Evolutionary conservation across 257 asterid genomes (phyloP).

Genomic region (Rauvolfia tetraphylla): DNA sequence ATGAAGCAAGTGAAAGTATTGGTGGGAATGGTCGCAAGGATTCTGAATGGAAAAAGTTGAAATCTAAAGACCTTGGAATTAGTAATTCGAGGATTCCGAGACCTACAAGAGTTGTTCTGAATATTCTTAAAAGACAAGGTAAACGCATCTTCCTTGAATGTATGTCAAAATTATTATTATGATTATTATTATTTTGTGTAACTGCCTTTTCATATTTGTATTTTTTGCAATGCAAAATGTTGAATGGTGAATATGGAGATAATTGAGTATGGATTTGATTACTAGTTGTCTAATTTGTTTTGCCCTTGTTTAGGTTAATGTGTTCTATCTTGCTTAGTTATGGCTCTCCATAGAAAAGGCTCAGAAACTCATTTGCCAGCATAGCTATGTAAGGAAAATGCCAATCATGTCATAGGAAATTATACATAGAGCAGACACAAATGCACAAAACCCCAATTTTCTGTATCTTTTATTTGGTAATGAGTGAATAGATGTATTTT

Average conservation of each 20-base stretch:
- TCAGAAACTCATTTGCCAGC: background rate
- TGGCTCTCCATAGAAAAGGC: background rate
- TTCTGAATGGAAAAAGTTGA: slow-evolving; percentile 59
- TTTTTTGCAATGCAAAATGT: background rate
- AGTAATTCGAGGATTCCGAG: slow-evolving; percentile 62
- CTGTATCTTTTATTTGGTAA: background rate
- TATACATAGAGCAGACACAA: background rate
- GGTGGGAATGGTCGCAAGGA: slow-evolving; percentile 20
- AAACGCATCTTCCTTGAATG: too few species aligned
- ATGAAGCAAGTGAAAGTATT: slow-evolving; percentile 28
- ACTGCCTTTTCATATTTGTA: background rate
- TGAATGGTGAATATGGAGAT: background rate
- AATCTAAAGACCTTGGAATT: slow-evolving; percentile 72
- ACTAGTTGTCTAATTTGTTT: background rate
- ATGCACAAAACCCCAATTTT: too few species aligned
- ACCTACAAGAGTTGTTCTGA: slow-evolving; percentile 68
- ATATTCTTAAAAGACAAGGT: slow-evolving; percentile 74
- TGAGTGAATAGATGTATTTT: too few species aligned
- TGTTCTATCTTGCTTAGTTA: background rate
- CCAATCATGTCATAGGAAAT: background rate
- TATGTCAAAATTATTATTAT: background rate
- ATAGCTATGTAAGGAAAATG: background rate
- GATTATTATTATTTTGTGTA: background rate
- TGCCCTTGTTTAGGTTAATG: background rate
- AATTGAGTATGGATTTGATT: background rate